Percentiles rank a stretch among this genome's conserved stretches.
phyloP scores from a whole-genome alignment of 305 asterid species.

The Fraxinus latifolia region DNA sequence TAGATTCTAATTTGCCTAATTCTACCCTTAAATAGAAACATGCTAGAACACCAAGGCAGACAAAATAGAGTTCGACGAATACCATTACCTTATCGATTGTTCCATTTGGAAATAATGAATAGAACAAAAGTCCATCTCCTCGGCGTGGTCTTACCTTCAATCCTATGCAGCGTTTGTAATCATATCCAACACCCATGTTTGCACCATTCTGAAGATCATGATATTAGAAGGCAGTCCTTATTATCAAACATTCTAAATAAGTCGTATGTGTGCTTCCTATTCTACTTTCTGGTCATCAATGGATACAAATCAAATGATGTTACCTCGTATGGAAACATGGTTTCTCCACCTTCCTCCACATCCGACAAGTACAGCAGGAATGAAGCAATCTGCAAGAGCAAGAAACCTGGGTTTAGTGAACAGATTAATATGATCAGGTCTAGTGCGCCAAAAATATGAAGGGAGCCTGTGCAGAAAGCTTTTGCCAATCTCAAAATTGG shows the following conservation, averaged over 20 bases:
- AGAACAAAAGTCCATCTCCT: conserved; percentile 86
- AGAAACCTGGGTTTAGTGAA: conserved; percentile 11
- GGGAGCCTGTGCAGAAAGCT: neutral
- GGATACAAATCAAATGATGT: neutral
- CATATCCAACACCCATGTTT: conserved; percentile 50
- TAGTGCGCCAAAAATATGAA: neutral
- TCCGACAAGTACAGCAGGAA: conserved; percentile 74
- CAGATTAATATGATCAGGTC: neutral
- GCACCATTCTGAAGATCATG: conserved; percentile 47
- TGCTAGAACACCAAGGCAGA: neutral
- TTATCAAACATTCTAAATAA: neutral
- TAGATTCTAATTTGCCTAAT: neutral
- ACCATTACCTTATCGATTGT: conserved; percentile 58
- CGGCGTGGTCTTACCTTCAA: conserved; percentile 69
- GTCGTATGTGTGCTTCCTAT: neutral
- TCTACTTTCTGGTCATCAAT: neutral
- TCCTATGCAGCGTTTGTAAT: conserved; percentile 59
- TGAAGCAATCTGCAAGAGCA: conserved; percentile 57
- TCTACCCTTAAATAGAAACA: neutral
- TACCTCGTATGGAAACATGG: conserved; percentile 87
- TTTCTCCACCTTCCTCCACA: conserved; percentile 91
- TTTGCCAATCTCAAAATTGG: neutral
- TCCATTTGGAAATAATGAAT: conserved; percentile 60
- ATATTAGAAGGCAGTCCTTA: conserved; percentile 16
- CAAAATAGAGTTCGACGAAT: neutral